Evolutionary conservation across 2,329 filamentous ascomycete species (phyloP).

Genomic region (Neopestalotiopsis sp.): DNA sequence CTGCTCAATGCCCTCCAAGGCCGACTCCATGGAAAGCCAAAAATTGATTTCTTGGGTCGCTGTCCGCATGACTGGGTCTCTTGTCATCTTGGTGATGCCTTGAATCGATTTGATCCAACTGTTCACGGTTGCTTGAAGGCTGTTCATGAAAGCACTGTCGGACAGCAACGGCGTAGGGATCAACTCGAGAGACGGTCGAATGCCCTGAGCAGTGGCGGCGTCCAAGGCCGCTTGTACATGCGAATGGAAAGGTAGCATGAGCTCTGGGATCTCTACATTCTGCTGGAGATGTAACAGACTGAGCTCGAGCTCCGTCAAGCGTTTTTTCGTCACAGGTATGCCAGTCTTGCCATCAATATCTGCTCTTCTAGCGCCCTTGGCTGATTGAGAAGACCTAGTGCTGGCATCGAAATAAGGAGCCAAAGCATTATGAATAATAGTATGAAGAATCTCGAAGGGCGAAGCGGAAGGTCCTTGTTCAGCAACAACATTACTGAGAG

Average conservation of each 20-base stretch:
- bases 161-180: slow-evolving; percentile 79
- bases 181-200: slow-evolving; percentile 77
- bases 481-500: slow-evolving; percentile 68
- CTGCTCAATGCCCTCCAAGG: slow-evolving; percentile 87
- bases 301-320: slow-evolving; percentile 91
- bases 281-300: slow-evolving; percentile 92
- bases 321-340: slow-evolving; percentile 96
- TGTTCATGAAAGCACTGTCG: slow-evolving; percentile 92
- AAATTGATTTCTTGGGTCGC: slow-evolving; percentile 99
- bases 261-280: slow-evolving; percentile 95
- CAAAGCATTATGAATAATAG: slow-evolving; percentile 87
- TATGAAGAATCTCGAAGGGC: slow-evolving; percentile 91
- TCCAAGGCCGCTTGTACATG: slow-evolving; percentile 86
- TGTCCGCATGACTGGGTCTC: slow-evolving; percentile 77
- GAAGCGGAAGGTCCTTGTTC: slow-evolving; percentile 77
- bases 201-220: slow-evolving; percentile 70
- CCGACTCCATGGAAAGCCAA: slow-evolving; percentile 96
- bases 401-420: slow-evolving; percentile 98
- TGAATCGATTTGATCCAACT: slow-evolving; percentile 99
- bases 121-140: slow-evolving; percentile 91
- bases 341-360: slow-evolving; percentile 93
- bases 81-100: slow-evolving; percentile 90
- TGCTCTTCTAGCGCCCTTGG: slow-evolving; percentile 71
- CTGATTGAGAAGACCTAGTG: slow-evolving; percentile 78
- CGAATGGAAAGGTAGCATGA: slow-evolving; percentile 86